These are phyloP conservation scores for Cicer pinnatifidum DNA, from an alignment of 306 rosid genomes.

Conservation along the genomic window DNA sequence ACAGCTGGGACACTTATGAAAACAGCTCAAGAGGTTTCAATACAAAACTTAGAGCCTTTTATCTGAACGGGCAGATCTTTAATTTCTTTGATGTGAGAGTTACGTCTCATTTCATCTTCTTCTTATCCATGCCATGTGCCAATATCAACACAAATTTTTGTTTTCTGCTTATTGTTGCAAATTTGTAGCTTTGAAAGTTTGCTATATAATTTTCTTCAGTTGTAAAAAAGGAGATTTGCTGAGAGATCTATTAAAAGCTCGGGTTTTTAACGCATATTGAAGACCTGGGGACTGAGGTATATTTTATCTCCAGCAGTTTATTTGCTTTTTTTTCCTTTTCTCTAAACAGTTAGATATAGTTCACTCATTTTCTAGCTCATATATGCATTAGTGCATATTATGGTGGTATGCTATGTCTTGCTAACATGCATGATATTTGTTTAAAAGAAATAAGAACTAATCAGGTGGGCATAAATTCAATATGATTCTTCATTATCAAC, in stretches of 20 bases:
- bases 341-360: background rate
- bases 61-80: too few species aligned
- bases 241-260: background rate
- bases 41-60: too few species aligned
- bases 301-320: background rate
- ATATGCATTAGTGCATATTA: background rate
- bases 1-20: too few species aligned
- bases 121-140: too few species aligned
- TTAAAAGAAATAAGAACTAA: background rate
- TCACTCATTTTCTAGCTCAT: background rate
- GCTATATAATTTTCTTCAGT: background rate
- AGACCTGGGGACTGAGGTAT: background rate
- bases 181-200: too few species aligned
- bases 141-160: too few species aligned
- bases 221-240: background rate
- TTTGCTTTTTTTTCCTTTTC: background rate
- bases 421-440: background rate
- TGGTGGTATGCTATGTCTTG: background rate
- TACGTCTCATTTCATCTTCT: too few species aligned
- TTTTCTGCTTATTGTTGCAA: too few species aligned
- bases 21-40: too few species aligned
- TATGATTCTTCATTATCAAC: constrained; percentile 40
- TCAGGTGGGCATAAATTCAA: constrained; percentile 38
- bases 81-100: too few species aligned
- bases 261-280: background rate